A percentile compares a stretch with the other conserved stretches of the same genome.
Evolutionary conservation across 768 basidiomycete species (phyloP).

Genomic region (Hericium coralloides): DNA sequence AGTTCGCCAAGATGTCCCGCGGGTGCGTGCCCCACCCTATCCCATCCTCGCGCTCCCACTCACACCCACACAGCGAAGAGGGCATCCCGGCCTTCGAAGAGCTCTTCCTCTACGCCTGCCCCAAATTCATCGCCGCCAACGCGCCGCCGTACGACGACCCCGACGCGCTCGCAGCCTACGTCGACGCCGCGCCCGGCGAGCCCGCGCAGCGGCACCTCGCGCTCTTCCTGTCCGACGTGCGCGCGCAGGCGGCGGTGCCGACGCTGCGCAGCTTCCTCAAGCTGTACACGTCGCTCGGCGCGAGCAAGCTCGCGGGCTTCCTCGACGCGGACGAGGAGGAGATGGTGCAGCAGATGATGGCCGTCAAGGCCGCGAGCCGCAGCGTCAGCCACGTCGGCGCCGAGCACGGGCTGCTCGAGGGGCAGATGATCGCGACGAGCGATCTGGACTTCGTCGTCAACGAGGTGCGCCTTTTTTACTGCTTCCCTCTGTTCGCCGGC

Average conservation of each 20-base stretch:
- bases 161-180: slow-evolving; percentile 38
- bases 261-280: slow-evolving; percentile 89
- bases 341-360: slow-evolving; percentile 95
- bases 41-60: neutral
- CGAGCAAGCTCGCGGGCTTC: slow-evolving; percentile 87
- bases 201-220: slow-evolving; percentile 78
- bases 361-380: slow-evolving; percentile 82
- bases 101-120: slow-evolving; percentile 90
- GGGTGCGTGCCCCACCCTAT: slow-evolving; percentile 43
- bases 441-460: slow-evolving; percentile 95
- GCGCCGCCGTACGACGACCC: slow-evolving; percentile 89
- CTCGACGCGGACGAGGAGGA: slow-evolving; percentile 89
- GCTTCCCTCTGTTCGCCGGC: neutral
- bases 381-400: slow-evolving; percentile 51
- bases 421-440: slow-evolving; percentile 81
- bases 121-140: slow-evolving; percentile 94
- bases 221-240: slow-evolving; percentile 78
- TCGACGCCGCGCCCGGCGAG: slow-evolving; percentile 41
- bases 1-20: slow-evolving; percentile 75
- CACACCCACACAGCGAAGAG: slow-evolving; percentile 40
- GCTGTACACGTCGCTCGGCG: slow-evolving; percentile 89
- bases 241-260: slow-evolving; percentile 66
- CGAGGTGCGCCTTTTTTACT: slow-evolving; percentile 52
- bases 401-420: slow-evolving; percentile 61
- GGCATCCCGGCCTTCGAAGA: slow-evolving; percentile 79